Conservation (phyloP, 2,329 filamentous ascomycete species). For the Alternaria infectoria region DNA sequence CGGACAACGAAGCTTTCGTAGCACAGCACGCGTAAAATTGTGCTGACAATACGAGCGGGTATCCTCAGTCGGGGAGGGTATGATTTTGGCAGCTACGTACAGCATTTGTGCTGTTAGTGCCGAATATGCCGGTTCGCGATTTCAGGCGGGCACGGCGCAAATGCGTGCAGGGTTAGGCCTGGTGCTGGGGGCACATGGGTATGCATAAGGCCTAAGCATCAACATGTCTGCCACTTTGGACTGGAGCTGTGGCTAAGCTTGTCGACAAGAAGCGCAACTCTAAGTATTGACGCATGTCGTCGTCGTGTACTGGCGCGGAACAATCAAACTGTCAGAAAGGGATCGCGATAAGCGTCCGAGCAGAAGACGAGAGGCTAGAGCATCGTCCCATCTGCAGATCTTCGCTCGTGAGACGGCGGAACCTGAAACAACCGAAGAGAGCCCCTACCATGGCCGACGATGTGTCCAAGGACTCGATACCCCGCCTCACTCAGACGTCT, state of each 20-base stretch:
- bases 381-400: slow-evolving; percentile 33
- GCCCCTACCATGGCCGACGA: slow-evolving; percentile 21
- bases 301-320: slow-evolving; percentile 1
- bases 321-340: neutral
- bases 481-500: slow-evolving; percentile 28
- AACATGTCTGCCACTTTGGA: slow-evolving; percentile 15
- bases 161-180: slow-evolving; percentile 22
- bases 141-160: slow-evolving; percentile 25
- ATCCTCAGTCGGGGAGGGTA: slow-evolving; percentile 1
- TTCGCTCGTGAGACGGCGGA: slow-evolving; percentile 21
- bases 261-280: neutral
- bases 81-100: slow-evolving; percentile 7
- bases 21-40: slow-evolving; percentile 5
- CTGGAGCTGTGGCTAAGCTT: slow-evolving; percentile 6
- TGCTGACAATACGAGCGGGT: neutral
- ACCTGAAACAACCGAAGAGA: slow-evolving; percentile 38
- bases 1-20: neutral
- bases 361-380: slow-evolving; percentile 16
- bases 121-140: slow-evolving; percentile 24
- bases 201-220: neutral
- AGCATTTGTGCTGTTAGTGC: slow-evolving; percentile 22
- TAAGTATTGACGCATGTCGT: neutral
- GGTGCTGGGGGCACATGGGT: slow-evolving; percentile 7
- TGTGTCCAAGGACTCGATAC: slow-evolving; percentile 15
- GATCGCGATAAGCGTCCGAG: slow-evolving; percentile 5